Base-by-base conservation (phyloP, 495 filamentous ascomycete species). In the Parmelia sp. region DNA sequence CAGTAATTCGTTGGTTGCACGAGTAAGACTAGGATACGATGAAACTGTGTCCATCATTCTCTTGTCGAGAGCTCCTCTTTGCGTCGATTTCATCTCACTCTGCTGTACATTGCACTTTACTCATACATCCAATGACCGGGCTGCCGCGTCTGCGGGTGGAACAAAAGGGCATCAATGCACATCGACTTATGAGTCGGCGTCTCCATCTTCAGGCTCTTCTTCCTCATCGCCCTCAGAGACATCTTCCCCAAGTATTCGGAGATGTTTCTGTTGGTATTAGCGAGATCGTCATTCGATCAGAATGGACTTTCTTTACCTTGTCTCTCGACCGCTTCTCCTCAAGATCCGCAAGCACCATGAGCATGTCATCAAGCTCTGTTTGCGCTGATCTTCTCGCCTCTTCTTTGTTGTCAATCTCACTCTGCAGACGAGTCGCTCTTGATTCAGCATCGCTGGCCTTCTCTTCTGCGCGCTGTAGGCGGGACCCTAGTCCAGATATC, bases 301-400 rank as follows among this genome's bases (percentile, higher is more conserved):
- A 58, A 51, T 15, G 21, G 35, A 39, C 15, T 35, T 65, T 60
- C 78, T 80, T 70, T 79, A 91, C 90, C 84, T 92, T 94, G 70
- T 94, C 91, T 63, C 84, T 84, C 14, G 81, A 78, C 64, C 87
- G 79, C 79, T 93, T 95, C 58, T 92, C 88, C 73, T 96, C 91
- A n/a, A 94, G 68, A 70, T 96, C 91, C n/a, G 83, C 88, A 73
- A 96, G 88, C 39, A 96, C 86, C 79, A 94, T 89, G 44, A 96
- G 76, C 68, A 96, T 78, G 74, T 96, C 91, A 68, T 96, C 91
- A 37, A 92, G 75, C 71, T 94, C 90, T 21, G 78, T 75, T 70
- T 93, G 89, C 29, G 80, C 81, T 27, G 83, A 75, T 61, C 83
- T 78, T 56, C 83, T 83, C 66, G 88, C 83, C 68, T 86, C 83